Base-by-base conservation (phyloP, 192 early-diverging fungal species). In the Backusella sp. region DNA sequence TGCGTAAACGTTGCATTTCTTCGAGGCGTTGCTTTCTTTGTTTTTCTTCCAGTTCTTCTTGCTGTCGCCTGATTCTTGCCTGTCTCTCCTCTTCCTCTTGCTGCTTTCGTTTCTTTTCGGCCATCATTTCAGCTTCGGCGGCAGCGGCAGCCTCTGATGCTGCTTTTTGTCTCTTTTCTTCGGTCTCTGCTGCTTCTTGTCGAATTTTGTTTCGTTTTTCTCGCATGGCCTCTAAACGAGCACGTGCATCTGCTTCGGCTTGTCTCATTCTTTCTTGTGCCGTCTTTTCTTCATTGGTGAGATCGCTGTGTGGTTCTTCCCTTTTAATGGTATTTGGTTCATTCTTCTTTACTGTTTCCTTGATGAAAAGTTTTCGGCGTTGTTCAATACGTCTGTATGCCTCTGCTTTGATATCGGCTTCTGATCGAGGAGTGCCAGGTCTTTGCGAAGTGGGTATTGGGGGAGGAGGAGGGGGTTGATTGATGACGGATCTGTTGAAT, bases 331-430 rank as follows among this genome's bases (percentile, higher is more conserved):
- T 28, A 28, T 26, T 44, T 3, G 62, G 17, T 30, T 62, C 56
- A 28, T 4, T 34, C 19, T 62, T 62, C 23, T 23, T 62, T 62
- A 28, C 56, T 62, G 56, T 26, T 28, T 62, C 56, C 28, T 66
- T 82, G 62, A 32, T 53, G 32, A 44, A 72, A 36, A 52, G 49
- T 71, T 52, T 35, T 53, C 42, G 76, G 41, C 80, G 77, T 74
- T 88, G 84, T 21, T 85, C 81, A 28, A 88, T 75, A 39, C 83
- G 79, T 70, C 85, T 82, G 21, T 88, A 80, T 1, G 84, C 86
- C 76, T 88, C 84, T 17, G 86, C 87, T 49, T 85, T 80, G 62
- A 90, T 88, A 59, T 88, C 88, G 37, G 84, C 84, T 4, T 85
- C 80, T 8, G 88, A 79, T 70, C 76, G 74, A 41, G 75, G 74